phyloP scores from a whole-genome alignment of 2,329 filamentous ascomycete genomes.

The Clonostachys byssicola region DNA sequence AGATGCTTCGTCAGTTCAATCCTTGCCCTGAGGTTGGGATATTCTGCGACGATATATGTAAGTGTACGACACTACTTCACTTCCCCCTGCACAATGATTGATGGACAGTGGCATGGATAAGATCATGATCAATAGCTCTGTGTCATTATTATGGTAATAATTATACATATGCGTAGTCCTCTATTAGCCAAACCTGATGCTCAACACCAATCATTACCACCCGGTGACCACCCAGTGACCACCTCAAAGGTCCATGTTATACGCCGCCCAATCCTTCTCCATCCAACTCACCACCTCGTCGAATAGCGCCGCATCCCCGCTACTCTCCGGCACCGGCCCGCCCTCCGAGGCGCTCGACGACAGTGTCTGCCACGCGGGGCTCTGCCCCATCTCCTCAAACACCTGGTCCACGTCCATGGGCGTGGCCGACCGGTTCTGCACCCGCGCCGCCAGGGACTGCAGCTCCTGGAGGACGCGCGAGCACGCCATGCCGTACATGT shows the following conservation, averaged over 20 bases:
- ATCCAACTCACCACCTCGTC: constrained; percentile 30
- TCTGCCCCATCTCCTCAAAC: background rate
- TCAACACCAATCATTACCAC: no score
- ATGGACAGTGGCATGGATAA: no score
- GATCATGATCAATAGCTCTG: no score
- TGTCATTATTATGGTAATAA: no score
- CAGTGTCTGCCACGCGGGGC: background rate
- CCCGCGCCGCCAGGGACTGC: constrained; percentile 9
- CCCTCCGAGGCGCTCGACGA: constrained; percentile 5
- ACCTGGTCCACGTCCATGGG: constrained; percentile 1
- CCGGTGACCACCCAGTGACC: no score
- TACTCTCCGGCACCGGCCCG: background rate
- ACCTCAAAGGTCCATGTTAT: background rate
- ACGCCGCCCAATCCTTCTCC: constrained; percentile 24
- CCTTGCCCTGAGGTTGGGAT: no score
- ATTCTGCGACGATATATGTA: no score
- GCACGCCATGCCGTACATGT: constrained; percentile 30
- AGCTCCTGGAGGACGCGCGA: constrained; percentile 31
- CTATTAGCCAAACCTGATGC: no score
- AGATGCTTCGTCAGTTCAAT: no score
- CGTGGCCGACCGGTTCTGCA: background rate
- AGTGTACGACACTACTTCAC: no score
- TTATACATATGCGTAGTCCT: no score
- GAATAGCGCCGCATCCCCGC: constrained; percentile 18
- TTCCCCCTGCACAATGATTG: no score